Conservation (phyloP, 371 early-diverging fungal species). For the Saksenaea oblongispora region DNA sequence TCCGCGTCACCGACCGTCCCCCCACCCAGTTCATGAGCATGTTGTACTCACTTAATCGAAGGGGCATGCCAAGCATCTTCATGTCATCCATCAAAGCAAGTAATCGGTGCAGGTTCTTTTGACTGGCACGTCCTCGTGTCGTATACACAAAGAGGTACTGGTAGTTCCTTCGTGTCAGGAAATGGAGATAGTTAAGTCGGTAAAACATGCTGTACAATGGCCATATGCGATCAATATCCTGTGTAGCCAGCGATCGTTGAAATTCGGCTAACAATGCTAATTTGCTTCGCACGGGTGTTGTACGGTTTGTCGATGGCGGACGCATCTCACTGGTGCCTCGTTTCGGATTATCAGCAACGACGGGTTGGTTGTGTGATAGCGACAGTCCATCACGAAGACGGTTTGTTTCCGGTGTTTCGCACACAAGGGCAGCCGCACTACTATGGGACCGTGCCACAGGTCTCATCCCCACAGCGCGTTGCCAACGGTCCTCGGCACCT, state of each 20-base stretch:
- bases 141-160: slow-evolving; percentile 34
- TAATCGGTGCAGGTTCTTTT: slow-evolving; percentile 40
- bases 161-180: slow-evolving; percentile 33
- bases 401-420: not conserved
- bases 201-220: slow-evolving; percentile 42
- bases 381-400: not conserved
- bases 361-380: not conserved
- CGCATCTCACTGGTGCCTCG: not conserved
- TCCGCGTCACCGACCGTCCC: slow-evolving; percentile 30
- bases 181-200: slow-evolving; percentile 21
- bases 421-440: not conserved
- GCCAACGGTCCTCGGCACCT: slow-evolving; percentile 3
- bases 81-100: slow-evolving; percentile 43
- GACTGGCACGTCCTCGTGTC: slow-evolving; percentile 26
- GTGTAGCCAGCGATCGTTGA: slow-evolving; percentile 38
- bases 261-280: slow-evolving; percentile 32
- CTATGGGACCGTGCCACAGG: not conserved
- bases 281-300: slow-evolving; percentile 15
- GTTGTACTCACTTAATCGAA: slow-evolving; percentile 41
- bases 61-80: slow-evolving; percentile 23
- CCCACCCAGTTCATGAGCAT: slow-evolving; percentile 46
- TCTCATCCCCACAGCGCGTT: not conserved
- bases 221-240: slow-evolving; percentile 51
- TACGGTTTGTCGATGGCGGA: not conserved
- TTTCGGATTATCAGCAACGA: not conserved